Percentiles rank a stretch among this genome's conserved stretches.
phyloP scores from a whole-genome alignment of 352 stramenopile species.

The Pythium grandisporangium region DNA sequence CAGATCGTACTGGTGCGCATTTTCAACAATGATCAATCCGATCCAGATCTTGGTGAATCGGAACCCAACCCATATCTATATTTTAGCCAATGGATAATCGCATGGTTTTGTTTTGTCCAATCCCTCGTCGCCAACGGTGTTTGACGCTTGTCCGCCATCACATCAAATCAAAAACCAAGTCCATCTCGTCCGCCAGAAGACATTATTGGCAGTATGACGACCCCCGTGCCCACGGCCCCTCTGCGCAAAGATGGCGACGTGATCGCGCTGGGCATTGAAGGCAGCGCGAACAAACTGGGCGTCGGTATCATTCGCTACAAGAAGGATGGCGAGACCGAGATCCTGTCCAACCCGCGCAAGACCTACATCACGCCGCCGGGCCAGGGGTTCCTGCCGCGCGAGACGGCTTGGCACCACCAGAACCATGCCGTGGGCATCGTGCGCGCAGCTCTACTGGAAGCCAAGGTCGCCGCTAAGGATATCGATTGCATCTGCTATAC shows the following conservation, averaged over 20 bases:
- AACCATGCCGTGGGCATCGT: slow-evolving; percentile 94
- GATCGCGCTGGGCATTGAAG: slow-evolving; percentile 97
- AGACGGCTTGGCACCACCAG: slow-evolving; percentile 99
- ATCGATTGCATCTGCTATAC: slow-evolving; percentile 94
- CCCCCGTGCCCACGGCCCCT: slow-evolving; percentile 13
- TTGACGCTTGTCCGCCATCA: slow-evolving; percentile 9
- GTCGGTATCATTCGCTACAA: slow-evolving; percentile 79
- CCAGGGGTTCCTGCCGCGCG: slow-evolving; percentile 96
- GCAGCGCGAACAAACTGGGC: slow-evolving; percentile 97
- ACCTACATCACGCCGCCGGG: slow-evolving; percentile 98
- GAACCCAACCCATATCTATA: background rate
- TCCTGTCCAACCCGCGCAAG: slow-evolving; percentile 98
- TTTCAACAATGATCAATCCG: no score
- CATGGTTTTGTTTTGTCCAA: slow-evolving; percentile 12
- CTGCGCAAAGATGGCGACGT: slow-evolving; percentile 64
- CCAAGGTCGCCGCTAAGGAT: slow-evolving; percentile 75
- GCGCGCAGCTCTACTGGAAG: slow-evolving; percentile 89
- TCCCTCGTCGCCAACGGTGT: slow-evolving; percentile 6
- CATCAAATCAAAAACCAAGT: slow-evolving; percentile 3
- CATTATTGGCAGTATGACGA: no score
- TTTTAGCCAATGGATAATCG: slow-evolving; percentile 21
- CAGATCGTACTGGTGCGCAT: no score
- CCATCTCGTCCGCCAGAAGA: no score
- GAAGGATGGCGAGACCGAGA: slow-evolving; percentile 78
- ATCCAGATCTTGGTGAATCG: no score